Conservation (phyloP, 495 filamentous ascomycete genomes). For the Apiosordaria backusii region DNA sequence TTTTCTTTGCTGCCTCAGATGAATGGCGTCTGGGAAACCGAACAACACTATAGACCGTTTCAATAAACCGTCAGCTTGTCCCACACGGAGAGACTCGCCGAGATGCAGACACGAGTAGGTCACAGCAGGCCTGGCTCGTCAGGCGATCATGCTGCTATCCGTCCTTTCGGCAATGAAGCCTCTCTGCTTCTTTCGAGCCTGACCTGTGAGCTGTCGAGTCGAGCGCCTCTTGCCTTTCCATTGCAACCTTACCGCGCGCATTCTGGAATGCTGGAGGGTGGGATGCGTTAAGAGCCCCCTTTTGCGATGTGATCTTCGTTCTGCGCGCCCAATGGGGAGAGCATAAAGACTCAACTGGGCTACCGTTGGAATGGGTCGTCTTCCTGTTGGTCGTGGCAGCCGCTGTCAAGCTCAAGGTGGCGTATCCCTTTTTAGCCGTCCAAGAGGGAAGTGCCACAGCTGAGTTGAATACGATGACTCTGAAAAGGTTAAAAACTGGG, state of each 20-base stretch:
- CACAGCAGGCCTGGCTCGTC: conserved; percentile 9
- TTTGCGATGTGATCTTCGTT: not conserved
- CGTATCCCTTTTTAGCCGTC: not conserved
- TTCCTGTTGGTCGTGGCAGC: conserved; percentile 18
- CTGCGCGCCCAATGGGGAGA: conserved; percentile 2
- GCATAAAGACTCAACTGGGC: not conserved
- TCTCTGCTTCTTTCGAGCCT: not conserved
- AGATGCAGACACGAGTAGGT: conserved; percentile 16
- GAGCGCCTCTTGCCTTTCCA: not conserved
- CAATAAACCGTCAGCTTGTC: not conserved
- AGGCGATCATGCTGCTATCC: conserved; percentile 17
- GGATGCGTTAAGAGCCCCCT: not conserved
- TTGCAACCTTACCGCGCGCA: not conserved
- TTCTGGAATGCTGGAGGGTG: not conserved
- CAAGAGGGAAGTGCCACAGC: not conserved
- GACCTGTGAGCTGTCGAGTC: not conserved
- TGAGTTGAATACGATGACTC: not conserved
- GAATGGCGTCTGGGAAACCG: not conserved
- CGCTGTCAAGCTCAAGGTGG: conserved; percentile 3
- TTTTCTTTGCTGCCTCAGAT: not conserved
- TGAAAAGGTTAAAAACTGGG: not conserved
- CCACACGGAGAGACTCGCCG: not conserved
- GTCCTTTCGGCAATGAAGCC: not conserved
- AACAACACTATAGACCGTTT: not conserved
- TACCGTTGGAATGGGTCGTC: conserved; percentile 14